Percentiles rank a stretch among this genome's conserved stretches.
phyloP scores from a whole-genome alignment of 2,329 filamentous ascomycete species.

The Byssochlamys sp. region DNA sequence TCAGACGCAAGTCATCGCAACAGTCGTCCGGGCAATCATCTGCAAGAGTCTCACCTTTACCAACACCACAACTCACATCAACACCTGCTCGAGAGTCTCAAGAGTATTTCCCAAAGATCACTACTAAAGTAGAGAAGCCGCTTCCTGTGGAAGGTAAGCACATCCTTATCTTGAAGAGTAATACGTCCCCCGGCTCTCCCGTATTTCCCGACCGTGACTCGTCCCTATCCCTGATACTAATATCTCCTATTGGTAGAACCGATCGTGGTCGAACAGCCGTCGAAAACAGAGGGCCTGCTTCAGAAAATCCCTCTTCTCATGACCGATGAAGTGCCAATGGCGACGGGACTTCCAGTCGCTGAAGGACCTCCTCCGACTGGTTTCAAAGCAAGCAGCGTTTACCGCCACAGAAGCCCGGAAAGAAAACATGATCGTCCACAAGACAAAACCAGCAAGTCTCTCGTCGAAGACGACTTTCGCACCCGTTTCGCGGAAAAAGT shows the following conservation, averaged over 20 bases:
- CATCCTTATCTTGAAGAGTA: neutral
- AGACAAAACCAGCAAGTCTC: constrained; percentile 11
- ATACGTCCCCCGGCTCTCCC: neutral
- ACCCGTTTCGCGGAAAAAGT: constrained; percentile 25
- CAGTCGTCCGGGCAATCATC: constrained; percentile 11
- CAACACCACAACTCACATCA: neutral
- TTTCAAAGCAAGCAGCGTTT: constrained; percentile 8
- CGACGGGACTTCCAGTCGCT: neutral
- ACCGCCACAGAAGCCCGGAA: neutral
- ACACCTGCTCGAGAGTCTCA: neutral
- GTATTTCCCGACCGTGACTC: neutral
- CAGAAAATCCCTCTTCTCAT: constrained; percentile 4
- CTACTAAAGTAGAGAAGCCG: neutral
- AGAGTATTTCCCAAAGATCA: neutral
- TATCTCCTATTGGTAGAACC: neutral
- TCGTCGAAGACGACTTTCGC: constrained; percentile 31
- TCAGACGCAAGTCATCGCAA: constrained; percentile 29
- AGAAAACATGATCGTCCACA: constrained; percentile 9
- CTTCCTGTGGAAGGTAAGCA: neutral
- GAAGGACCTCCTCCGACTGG: constrained; percentile 4
- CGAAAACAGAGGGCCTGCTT: neutral
- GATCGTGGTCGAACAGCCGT: neutral
- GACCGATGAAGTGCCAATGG: neutral
- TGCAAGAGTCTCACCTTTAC: neutral
- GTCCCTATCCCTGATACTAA: neutral